Percentiles rank a stretch among this genome's conserved stretches.
Evolutionary conservation across 306 rosid genomes (phyloP).

Genomic region (Gastrolobium villosum): DNA sequence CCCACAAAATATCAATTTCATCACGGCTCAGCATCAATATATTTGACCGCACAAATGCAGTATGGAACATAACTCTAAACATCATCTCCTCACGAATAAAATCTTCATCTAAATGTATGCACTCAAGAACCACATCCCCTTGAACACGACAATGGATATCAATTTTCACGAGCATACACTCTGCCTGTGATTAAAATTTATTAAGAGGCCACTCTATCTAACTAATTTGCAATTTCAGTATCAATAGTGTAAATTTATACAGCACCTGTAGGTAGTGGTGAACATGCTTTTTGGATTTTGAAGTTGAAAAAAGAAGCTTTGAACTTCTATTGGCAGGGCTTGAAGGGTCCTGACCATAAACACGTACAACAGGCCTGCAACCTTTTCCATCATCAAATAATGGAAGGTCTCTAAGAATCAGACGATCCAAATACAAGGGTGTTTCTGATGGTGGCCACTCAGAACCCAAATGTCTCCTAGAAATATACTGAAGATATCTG

Average conservation of each 20-base stretch:
- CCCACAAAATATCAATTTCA: slow-evolving; percentile 89
- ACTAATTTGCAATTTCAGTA: slow-evolving; percentile 45
- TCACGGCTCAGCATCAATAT: slow-evolving; percentile 83
- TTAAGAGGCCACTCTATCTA: slow-evolving; percentile 53
- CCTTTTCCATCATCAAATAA: slow-evolving; percentile 81
- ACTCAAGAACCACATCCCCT: slow-evolving; percentile 98
- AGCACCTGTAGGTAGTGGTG: slow-evolving; percentile 87
- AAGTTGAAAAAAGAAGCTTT: slow-evolving; percentile 84
- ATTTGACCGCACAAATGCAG: slow-evolving; percentile 91
- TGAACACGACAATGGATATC: slow-evolving; percentile 87
- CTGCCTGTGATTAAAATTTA: slow-evolving; percentile 82
- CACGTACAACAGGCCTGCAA: slow-evolving; percentile 84
- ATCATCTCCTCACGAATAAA: slow-evolving; percentile 78
- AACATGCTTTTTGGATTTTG: slow-evolving; percentile 62
- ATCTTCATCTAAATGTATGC: slow-evolving; percentile 84
- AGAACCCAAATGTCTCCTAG: slow-evolving; percentile 85
- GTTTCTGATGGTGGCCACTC: slow-evolving; percentile 95
- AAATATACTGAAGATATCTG: slow-evolving; percentile 98
- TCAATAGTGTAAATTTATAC: slow-evolving; percentile 45
- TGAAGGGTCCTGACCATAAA: slow-evolving; percentile 90
- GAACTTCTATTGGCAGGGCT: slow-evolving; percentile 79
- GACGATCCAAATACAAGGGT: slow-evolving; percentile 82
- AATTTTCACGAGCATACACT: slow-evolving; percentile 85
- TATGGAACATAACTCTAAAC: slow-evolving; percentile 90
- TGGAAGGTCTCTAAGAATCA: slow-evolving; percentile 87